Conservation (phyloP, 1,284 basidiomycete species). For the Rhodotorula glutinis region DNA sequence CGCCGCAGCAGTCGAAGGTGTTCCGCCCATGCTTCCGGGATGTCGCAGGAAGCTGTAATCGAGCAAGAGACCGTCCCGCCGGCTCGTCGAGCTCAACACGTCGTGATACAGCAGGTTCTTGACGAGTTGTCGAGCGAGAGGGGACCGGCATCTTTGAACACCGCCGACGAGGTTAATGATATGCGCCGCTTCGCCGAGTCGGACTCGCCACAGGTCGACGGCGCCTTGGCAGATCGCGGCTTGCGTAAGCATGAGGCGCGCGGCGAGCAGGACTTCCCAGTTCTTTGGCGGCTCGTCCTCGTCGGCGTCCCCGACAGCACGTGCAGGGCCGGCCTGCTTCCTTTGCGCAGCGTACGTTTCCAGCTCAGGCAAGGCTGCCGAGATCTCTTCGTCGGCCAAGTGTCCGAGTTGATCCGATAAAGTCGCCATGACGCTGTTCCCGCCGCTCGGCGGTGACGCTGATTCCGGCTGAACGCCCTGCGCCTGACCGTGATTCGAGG, state of each 20-base stretch:
- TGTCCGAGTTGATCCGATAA: conserved; percentile 17
- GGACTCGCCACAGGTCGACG: conserved; percentile 20
- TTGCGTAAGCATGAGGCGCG: conserved; percentile 21
- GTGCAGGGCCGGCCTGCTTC: neutral
- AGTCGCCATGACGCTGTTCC: conserved; percentile 16
- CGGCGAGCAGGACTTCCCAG: conserved; percentile 25
- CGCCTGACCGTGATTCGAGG: neutral
- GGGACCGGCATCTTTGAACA: neutral
- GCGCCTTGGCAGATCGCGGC: conserved; percentile 23
- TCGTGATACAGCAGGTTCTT: conserved; percentile 30
- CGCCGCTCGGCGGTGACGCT: neutral
- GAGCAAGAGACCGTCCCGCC: conserved; percentile 18
- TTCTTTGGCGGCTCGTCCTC: neutral
- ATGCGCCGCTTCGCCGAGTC: conserved; percentile 15
- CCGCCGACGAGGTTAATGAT: conserved; percentile 19
- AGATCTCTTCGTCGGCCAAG: conserved; percentile 10
- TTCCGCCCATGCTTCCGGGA: neutral
- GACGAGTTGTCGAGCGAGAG: conserved; percentile 18
- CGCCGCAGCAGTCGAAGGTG: neutral
- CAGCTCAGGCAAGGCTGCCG: neutral
- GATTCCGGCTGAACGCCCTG: neutral
- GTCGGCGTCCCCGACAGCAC: neutral
- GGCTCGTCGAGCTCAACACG: conserved; percentile 14
- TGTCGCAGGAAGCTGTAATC: conserved; percentile 9
- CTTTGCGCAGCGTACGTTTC: neutral